Evolutionary conservation across 805 yeast species (phyloP).

Genomic region (Monosporozyma aerobia): DNA sequence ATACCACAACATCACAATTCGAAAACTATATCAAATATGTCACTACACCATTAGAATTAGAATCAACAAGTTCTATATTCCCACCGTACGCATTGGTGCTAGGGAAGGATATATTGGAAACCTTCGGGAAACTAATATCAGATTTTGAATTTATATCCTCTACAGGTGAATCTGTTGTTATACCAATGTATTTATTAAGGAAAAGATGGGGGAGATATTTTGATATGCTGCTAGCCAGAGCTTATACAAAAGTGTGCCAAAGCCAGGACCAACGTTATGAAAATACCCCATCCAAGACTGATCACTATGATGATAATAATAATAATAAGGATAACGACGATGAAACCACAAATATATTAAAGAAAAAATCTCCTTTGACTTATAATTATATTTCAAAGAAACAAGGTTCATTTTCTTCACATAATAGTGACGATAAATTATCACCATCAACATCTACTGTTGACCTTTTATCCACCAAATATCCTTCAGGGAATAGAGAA

Average conservation of each 20-base stretch:
- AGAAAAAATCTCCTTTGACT: background rate
- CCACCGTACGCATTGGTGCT: conserved; percentile 71
- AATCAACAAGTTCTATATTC: conserved; percentile 59
- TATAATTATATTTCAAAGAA: background rate
- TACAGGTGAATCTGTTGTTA: conserved; percentile 62
- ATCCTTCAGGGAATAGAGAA: background rate
- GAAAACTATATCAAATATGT: conserved; percentile 67
- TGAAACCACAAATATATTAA: too few relatives aligned
- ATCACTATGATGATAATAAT: background rate
- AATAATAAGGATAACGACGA: conserved; percentile 1
- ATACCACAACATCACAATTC: conserved; percentile 31
- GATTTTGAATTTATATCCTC: conserved; percentile 64
- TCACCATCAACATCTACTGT: conserved; percentile 5
- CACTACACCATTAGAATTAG: conserved; percentile 60
- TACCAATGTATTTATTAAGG: conserved; percentile 50
- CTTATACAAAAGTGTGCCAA: conserved; percentile 48
- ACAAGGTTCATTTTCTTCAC: background rate
- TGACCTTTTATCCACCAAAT: background rate
- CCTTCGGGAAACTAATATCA: conserved; percentile 52
- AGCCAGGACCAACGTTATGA: conserved; percentile 20
- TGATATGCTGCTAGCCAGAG: conserved; percentile 50
- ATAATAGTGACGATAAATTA: background rate
- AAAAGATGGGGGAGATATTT: conserved; percentile 75
- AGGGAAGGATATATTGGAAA: conserved; percentile 65
- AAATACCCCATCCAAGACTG: background rate